Conservation (phyloP, 2,329 filamentous ascomycete species). For the Dactylonectria estremocensis region DNA sequence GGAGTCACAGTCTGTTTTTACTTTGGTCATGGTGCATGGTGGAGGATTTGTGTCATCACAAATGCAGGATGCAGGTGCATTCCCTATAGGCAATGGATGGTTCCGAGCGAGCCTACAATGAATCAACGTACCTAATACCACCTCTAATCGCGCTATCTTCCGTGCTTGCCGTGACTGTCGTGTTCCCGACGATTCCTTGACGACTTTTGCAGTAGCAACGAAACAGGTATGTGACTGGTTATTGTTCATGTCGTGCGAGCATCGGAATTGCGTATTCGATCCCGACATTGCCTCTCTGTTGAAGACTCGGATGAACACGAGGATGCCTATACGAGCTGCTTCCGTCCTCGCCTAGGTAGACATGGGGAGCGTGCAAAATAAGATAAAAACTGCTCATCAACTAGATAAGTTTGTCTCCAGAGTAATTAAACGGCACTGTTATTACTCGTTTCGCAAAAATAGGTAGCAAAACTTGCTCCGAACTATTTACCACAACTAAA, state of each 20-base stretch:
- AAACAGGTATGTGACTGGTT: background rate
- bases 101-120: background rate
- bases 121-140: conserved; percentile 11
- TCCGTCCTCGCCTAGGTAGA: background rate
- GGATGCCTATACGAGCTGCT: background rate
- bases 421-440: too few species aligned
- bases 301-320: background rate
- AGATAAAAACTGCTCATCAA: too few species aligned
- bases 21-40: conserved; percentile 11
- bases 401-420: too few species aligned
- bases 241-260: background rate
- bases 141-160: too few species aligned
- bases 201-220: background rate
- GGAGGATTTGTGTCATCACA: conserved; percentile 12
- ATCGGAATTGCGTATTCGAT: background rate
- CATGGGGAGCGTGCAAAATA: too few species aligned
- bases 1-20: conserved; percentile 37
- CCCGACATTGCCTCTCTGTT: background rate
- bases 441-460: too few species aligned
- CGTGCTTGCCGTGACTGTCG: background rate
- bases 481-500: too few species aligned
- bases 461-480: too few species aligned
- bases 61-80: conserved; percentile 4
- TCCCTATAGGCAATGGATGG: conserved; percentile 1
- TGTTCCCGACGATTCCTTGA: background rate